Conservation (phyloP, 2,329 filamentous ascomycete species). For the Ophidiomyces ophidiicola region DNA sequence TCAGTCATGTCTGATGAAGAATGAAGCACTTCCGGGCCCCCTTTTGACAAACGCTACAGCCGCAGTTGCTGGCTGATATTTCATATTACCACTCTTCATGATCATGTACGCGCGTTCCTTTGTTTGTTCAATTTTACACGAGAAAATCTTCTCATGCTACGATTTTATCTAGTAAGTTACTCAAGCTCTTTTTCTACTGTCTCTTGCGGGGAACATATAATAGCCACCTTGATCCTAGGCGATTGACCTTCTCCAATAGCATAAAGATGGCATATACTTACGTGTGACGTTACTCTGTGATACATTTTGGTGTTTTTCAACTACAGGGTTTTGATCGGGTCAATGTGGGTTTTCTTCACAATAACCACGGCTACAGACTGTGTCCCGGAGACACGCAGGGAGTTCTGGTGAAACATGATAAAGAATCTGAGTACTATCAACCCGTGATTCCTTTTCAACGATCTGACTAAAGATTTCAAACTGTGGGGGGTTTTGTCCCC, state of each 20-base stretch:
- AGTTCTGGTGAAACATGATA: conserved; percentile 22
- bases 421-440: conserved; percentile 19
- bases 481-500: conserved; percentile 9
- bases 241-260: conserved; percentile 4
- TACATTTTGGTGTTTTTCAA: conserved; percentile 15
- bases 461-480: conserved; percentile 12
- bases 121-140: conserved; percentile 7
- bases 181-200: conserved; percentile 1
- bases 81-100: conserved; percentile 1
- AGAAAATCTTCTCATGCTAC: background rate
- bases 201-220: conserved; percentile 4
- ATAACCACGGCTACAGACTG: conserved; percentile 18
- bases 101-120: conserved; percentile 2
- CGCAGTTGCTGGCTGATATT: conserved; percentile 10
- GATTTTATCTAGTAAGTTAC: conserved; percentile 5
- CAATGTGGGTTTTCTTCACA: conserved; percentile 6
- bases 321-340: conserved; percentile 2
- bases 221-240: conserved; percentile 3
- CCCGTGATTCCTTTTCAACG: conserved; percentile 14
- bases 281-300: conserved; percentile 32
- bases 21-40: background rate
- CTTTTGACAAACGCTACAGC: conserved; percentile 9
- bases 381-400: conserved; percentile 25
- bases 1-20: background rate
- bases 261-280: conserved; percentile 10